Percentiles rank a stretch among this genome's conserved stretches.
These are phyloP conservation scores for Mycena sp. DNA, from an alignment of 1,284 basidiomycete species.

Conservation along the genomic window DNA sequence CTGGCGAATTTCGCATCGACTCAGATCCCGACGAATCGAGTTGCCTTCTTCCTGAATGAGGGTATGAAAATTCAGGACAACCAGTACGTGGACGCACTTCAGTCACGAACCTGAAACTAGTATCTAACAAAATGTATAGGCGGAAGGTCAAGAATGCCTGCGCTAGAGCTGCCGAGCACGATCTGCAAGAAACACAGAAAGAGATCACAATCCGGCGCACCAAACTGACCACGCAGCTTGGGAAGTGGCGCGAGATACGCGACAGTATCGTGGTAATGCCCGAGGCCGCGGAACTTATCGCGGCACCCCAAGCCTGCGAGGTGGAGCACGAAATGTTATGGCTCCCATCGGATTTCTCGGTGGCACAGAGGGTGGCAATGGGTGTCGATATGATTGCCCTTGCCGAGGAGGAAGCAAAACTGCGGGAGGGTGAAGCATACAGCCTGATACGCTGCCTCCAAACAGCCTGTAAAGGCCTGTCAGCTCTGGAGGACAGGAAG, in stretches of 20 bases:
- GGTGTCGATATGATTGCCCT: not conserved
- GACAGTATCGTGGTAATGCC: not conserved
- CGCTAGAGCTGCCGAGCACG: not conserved
- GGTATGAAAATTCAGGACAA: not conserved
- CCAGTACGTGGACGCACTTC: not conserved
- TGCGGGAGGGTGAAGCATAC: not conserved
- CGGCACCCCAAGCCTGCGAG: not conserved
- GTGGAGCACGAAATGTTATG: not conserved
- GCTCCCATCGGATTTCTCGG: constrained; percentile 5
- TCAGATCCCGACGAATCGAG: not conserved
- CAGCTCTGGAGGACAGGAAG: not conserved
- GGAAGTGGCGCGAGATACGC: not conserved
- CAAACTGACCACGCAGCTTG: not conserved
- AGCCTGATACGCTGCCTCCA: not conserved
- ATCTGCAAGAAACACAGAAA: not conserved
- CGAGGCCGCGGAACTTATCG: not conserved
- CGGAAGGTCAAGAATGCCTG: not conserved
- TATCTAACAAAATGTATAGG: not conserved
- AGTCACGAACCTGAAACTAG: not conserved
- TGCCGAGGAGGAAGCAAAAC: not conserved
- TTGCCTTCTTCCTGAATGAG: not conserved
- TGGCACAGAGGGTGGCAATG: not conserved
- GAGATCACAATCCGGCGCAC: not conserved
- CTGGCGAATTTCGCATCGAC: constrained; percentile 1
- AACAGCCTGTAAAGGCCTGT: not conserved